Conservation (phyloP, 306 rosid genomes). For the Gynostemma pentaphyllum region DNA sequence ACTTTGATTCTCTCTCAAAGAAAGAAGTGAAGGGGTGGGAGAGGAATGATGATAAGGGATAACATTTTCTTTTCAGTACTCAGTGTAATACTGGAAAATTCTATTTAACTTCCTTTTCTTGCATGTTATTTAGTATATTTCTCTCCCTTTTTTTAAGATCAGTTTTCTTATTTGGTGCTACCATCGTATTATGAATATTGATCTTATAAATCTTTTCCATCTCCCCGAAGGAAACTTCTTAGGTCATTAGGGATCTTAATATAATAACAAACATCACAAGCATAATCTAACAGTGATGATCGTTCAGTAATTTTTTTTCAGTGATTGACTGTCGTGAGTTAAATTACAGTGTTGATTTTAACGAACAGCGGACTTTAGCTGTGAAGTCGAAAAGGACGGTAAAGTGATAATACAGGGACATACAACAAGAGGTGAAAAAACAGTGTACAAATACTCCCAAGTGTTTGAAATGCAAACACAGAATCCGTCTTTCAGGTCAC, state of each 20-base stretch:
- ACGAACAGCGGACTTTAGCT: constrained; percentile 53
- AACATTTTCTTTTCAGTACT: no score
- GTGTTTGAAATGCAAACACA: constrained; percentile 64
- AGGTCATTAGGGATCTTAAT: not conserved
- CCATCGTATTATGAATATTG: not conserved
- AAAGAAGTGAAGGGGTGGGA: not conserved
- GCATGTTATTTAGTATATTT: no score
- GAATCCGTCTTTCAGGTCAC: constrained; percentile 64
- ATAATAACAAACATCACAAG: not conserved
- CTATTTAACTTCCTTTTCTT: no score
- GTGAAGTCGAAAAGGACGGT: constrained; percentile 52
- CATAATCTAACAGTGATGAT: not conserved
- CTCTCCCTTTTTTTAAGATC: no score
- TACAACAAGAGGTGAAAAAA: constrained; percentile 63
- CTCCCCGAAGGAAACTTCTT: not conserved
- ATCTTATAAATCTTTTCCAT: not conserved
- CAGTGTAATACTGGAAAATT: no score
- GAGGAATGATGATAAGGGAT: no score
- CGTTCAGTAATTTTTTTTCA: no score
- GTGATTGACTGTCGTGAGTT: not conserved
- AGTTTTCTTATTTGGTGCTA: not conserved
- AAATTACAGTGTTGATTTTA: constrained; percentile 11
- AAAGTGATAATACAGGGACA: constrained; percentile 42
- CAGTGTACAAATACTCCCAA: constrained; percentile 45
- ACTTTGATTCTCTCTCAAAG: not conserved